phyloP scores from a whole-genome alignment of 768 basidiomycete genomes.

The Mycena galopus region DNA sequence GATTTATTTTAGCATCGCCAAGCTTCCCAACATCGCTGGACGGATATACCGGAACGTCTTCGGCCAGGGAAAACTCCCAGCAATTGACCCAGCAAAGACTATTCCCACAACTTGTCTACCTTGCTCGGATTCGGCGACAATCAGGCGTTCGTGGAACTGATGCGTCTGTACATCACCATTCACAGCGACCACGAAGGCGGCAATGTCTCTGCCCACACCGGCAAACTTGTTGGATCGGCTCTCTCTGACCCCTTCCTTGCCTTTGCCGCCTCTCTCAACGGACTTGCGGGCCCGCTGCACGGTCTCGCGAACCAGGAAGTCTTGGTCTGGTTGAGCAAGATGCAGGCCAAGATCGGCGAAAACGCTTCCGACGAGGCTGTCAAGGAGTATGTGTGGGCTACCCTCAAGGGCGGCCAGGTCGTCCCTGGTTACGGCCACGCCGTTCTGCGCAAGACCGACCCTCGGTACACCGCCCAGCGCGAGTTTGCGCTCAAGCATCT shows the following conservation, averaged over 20 bases:
- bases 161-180: conserved; percentile 96
- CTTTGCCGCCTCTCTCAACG: conserved; percentile 92
- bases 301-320: conserved; percentile 99
- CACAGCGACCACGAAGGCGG: conserved; percentile 99
- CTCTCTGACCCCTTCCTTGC: conserved; percentile 98
- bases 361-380: conserved; percentile 89
- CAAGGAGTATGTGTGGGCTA: conserved; percentile 95
- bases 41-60: conserved; percentile 92
- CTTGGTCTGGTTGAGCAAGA: conserved; percentile 92
- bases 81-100: conserved; percentile 90
- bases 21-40: conserved; percentile 96
- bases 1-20: conserved; percentile 80
- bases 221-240: conserved; percentile 93
- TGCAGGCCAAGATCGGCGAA: conserved; percentile 91
- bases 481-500: conserved; percentile 91
- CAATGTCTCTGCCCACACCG: conserved; percentile 96
- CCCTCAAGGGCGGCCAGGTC: conserved; percentile 93
- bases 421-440: conserved; percentile 94
- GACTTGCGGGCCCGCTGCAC: conserved; percentile 97
- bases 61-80: conserved; percentile 87
- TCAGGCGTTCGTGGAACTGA: conserved; percentile 89
- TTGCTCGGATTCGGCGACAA: conserved; percentile 95
- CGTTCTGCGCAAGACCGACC: conserved; percentile 91
- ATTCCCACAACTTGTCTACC: conserved; percentile 89
- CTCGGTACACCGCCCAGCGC: conserved; percentile 91